Evolutionary conservation across 148 eudicot genomes (phyloP), one percentile per base, ranked within the genome.

Genomic region (Camellia sinensis): DNA sequence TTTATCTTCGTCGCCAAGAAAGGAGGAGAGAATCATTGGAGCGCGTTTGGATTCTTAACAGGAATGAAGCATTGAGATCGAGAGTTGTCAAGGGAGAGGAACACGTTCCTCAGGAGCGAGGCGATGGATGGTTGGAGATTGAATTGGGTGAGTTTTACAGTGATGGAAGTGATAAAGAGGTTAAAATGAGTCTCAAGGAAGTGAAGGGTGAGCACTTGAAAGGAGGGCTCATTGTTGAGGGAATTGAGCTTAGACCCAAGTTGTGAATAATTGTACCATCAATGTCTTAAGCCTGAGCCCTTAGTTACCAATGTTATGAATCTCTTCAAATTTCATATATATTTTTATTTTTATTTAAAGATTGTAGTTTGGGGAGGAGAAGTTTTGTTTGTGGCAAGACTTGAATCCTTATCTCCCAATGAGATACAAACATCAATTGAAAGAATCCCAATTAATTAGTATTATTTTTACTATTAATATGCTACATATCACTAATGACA

Each of bases 171-270:
- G 62, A 76, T 52, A 40, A 71, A 48, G 84, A 71, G 74, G 87
- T 84, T 63, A 84, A 78, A 78, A 86, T 88, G 91, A 86, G 91
- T 67, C 82, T 88, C 59, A 84, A 29, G 86, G 91, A 88, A 76
- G 79, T 82, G 29, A 80, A 84, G 74, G 89, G 91, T 9, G 73
- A 77, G 48, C 89, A 88, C 46, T 75, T 88, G 80, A 88, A 86
- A 78, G 91, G 86, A 10, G 91, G 91, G 4, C 87, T 88, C 50
- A n/a, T 86, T 64, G 80, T 88, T 53, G 89, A 88, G 22, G 89
- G 91, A 0, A 80, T 88, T 84, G 87, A 88, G 75, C 75, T 88
- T 3, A 84, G 91, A 71, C 91, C 91, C 53, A 76, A 44, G 70
- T 44, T 5, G 17, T 60, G 21, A 10, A n/a, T 76, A 9, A 14